Evolutionary conservation across 352 stramenopile species (phyloP).

Genomic region (Pythium grandisporangium): DNA sequence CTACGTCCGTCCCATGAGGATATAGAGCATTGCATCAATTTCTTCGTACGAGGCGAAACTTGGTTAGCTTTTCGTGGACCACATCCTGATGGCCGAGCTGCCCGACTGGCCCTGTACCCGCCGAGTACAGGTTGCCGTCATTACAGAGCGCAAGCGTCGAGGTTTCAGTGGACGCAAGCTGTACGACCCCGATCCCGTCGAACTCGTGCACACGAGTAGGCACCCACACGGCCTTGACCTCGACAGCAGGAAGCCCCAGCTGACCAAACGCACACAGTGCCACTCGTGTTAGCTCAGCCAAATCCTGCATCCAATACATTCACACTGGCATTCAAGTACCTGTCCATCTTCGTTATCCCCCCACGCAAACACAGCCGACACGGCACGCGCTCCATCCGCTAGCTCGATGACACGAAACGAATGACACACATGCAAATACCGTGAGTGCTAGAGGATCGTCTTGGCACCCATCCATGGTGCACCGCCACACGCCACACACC

Average conservation of each 20-base stretch:
- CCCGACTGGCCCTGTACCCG: constrained; percentile 40
- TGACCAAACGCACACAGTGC: constrained; percentile 8
- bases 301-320: too few species aligned
- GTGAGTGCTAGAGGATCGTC: too few species aligned
- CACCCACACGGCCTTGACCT: constrained; percentile 43
- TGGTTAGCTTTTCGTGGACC: constrained; percentile 68
- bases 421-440: too few species aligned
- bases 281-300: not conserved
- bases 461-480: too few species aligned
- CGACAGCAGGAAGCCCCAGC: constrained; percentile 35
- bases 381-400: constrained; percentile 26
- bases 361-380: constrained; percentile 63
- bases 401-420: too few species aligned
- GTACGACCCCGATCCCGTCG: constrained; percentile 46
- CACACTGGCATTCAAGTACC: too few species aligned
- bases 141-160: constrained; percentile 54
- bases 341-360: constrained; percentile 78
- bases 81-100: constrained; percentile 71
- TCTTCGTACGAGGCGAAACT: constrained; percentile 65
- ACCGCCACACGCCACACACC: too few species aligned
- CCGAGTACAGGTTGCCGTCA: constrained; percentile 68
- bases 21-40: too few species aligned
- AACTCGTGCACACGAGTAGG: constrained; percentile 53
- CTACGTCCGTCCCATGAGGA: too few species aligned
- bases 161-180: constrained; percentile 57